Conservation (phyloP, 1,284 basidiomycete genomes). For the Tilletia setariae region DNA sequence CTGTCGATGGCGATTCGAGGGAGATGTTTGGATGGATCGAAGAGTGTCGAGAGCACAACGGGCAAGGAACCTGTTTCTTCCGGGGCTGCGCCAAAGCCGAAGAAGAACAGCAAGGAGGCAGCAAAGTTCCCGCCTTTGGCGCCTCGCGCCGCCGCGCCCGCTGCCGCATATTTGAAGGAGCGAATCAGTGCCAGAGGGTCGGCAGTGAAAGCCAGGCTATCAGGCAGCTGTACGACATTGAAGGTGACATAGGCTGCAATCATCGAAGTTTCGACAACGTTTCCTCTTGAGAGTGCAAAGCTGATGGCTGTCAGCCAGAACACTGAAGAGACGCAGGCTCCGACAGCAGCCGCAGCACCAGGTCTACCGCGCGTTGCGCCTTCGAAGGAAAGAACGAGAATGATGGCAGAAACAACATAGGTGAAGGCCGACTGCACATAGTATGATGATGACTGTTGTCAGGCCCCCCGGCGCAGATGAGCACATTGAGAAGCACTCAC, state of each 20-base stretch:
- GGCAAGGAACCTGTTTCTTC: neutral
- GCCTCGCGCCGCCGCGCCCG: neutral
- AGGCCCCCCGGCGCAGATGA: neutral
- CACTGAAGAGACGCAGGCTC: slow-evolving; percentile 42
- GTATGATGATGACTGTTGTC: neutral
- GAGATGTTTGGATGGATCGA: slow-evolving; percentile 1
- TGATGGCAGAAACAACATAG: slow-evolving; percentile 46
- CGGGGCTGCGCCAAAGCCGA: neutral
- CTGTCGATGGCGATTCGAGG: slow-evolving; percentile 8
- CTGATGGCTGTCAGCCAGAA: slow-evolving; percentile 52
- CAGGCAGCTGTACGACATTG: slow-evolving; percentile 49
- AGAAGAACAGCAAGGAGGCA: neutral
- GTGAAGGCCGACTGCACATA: slow-evolving; percentile 41
- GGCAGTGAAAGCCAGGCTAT: slow-evolving; percentile 39
- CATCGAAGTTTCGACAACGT: slow-evolving; percentile 51
- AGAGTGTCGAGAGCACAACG: neutral
- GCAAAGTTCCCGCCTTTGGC: neutral
- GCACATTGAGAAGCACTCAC: neutral
- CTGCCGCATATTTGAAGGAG: slow-evolving; percentile 41
- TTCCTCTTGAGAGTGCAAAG: slow-evolving; percentile 49
- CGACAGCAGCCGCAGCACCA: slow-evolving; percentile 44
- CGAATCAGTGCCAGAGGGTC: slow-evolving; percentile 50
- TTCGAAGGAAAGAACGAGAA: slow-evolving; percentile 48
- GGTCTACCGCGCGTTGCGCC: slow-evolving; percentile 42
- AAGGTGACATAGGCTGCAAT: slow-evolving; percentile 52